These are phyloP conservation scores for Myriosclerotinia scirpicola DNA, from an alignment of 2,329 filamentous ascomycete species.

Conservation along the genomic window DNA sequence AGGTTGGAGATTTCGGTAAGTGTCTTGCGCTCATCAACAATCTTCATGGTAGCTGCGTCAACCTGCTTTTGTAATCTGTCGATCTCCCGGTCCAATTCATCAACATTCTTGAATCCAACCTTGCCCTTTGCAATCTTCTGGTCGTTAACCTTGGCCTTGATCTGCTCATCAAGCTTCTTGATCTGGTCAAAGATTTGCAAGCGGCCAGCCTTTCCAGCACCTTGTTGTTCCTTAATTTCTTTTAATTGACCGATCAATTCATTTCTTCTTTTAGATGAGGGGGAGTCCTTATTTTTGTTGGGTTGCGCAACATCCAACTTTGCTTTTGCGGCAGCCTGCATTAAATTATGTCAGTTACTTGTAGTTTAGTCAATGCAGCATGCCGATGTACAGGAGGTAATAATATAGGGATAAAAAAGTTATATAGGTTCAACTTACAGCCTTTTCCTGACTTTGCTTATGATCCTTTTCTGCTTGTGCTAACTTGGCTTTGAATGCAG, in stretches of 20 bases:
- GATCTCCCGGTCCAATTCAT: conserved; percentile 86
- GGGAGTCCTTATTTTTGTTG: conserved; percentile 75
- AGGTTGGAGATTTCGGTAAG: conserved; percentile 78
- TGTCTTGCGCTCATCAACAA: conserved; percentile 97
- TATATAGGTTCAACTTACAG: conserved; percentile 50
- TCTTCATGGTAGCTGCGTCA: conserved; percentile 85
- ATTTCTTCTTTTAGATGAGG: conserved; percentile 77
- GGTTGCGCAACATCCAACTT: conserved; percentile 84
- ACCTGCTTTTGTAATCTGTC: conserved; percentile 79
- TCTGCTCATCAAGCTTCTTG: conserved; percentile 84
- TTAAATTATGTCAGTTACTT: conserved; percentile 27
- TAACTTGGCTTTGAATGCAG: conserved; percentile 75
- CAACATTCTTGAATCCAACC: conserved; percentile 79
- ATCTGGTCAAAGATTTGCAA: conserved; percentile 81
- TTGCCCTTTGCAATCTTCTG: conserved; percentile 83
- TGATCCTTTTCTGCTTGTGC: conserved; percentile 85
- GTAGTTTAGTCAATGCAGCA: conserved; percentile 19
- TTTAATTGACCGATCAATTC: conserved; percentile 81
- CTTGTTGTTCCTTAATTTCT: conserved; percentile 84
- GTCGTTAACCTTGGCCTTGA: conserved; percentile 81
- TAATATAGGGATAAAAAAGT: neutral
- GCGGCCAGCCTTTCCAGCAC: conserved; percentile 80
- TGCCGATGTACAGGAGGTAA: conserved; percentile 18
- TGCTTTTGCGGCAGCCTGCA: conserved; percentile 80
- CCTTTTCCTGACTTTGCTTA: conserved; percentile 69